These are phyloP conservation scores for Leccinellum rugosiceps DNA, from an alignment of 768 basidiomycete genomes.

Conservation along the genomic window DNA sequence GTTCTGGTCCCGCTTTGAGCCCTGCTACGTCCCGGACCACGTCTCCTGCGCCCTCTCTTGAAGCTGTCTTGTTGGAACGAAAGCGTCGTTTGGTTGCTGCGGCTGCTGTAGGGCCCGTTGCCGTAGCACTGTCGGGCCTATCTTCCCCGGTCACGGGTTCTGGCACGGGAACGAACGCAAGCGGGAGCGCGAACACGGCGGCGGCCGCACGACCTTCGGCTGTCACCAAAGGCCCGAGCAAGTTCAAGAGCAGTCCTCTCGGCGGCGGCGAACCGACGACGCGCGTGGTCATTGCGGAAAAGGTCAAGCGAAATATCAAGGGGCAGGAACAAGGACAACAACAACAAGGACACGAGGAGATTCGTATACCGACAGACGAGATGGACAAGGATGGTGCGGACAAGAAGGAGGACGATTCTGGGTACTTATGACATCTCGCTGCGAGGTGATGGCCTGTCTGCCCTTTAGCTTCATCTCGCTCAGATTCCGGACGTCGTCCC, in stretches of 20 bases:
- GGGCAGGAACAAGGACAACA: conserved; percentile 8
- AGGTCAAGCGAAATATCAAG: conserved; percentile 37
- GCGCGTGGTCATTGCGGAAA: conserved; percentile 49
- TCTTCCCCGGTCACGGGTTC: not conserved
- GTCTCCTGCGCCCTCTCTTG: conserved; percentile 57
- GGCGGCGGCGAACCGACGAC: conserved; percentile 41
- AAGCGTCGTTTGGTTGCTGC: conserved; percentile 48
- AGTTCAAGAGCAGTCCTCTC: conserved; percentile 76
- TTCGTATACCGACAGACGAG: conserved; percentile 33
- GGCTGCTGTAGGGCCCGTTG: conserved; percentile 2
- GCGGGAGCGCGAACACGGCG: not conserved
- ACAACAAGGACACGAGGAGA: conserved; percentile 3
- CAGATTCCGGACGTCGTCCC: not conserved
- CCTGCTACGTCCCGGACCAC: conserved; percentile 31
- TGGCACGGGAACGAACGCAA: not conserved
- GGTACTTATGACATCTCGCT: conserved; percentile 22
- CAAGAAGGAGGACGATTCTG: conserved; percentile 31
- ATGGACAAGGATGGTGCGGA: conserved; percentile 34
- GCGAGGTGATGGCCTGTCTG: not conserved
- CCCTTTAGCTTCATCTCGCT: not conserved
- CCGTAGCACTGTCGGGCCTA: not conserved
- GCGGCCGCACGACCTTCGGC: conserved; percentile 8
- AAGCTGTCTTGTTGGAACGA: conserved; percentile 65
- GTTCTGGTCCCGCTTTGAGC: conserved; percentile 7
- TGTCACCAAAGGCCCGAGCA: conserved; percentile 43